Percentiles rank a stretch among this genome's conserved stretches.
Evolutionary conservation across 2,329 filamentous ascomycete genomes (phyloP).

Genomic region (Catunica adiposa): DNA sequence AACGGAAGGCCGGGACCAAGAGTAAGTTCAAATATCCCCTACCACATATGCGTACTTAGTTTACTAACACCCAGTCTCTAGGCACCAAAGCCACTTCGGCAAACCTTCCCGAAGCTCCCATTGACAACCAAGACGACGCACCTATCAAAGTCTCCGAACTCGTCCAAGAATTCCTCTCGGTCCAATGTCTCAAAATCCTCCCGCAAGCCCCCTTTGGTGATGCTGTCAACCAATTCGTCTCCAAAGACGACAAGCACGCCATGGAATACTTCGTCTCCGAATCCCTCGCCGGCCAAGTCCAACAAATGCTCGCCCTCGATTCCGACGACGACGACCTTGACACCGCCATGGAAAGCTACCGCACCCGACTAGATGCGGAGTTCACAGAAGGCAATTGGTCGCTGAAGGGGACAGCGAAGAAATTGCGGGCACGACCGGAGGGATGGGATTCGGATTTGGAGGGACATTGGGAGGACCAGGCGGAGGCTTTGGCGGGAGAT

Average conservation of each 20-base stretch:
- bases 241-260: slow-evolving; percentile 87
- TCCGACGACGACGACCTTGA: slow-evolving; percentile 51
- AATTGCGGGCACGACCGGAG: slow-evolving; percentile 43
- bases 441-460: slow-evolving; percentile 83
- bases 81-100: slow-evolving; percentile 31
- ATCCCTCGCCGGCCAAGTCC: slow-evolving; percentile 52
- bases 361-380: slow-evolving; percentile 50
- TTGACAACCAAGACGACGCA: slow-evolving; percentile 29
- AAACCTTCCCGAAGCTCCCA: slow-evolving; percentile 43
- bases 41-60: not conserved
- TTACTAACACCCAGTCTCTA: slow-evolving; percentile 8
- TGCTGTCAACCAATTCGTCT: slow-evolving; percentile 80
- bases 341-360: slow-evolving; percentile 56
- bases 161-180: slow-evolving; percentile 71
- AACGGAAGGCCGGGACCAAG: slow-evolving; percentile 49
- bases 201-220: slow-evolving; percentile 87
- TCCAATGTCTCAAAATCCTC: slow-evolving; percentile 80
- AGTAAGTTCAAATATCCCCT: slow-evolving; percentile 6
- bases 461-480: slow-evolving; percentile 69
- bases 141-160: slow-evolving; percentile 70
- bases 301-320: slow-evolving; percentile 49
- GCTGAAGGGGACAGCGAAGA: slow-evolving; percentile 24
- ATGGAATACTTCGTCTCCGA: slow-evolving; percentile 69
- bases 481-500: slow-evolving; percentile 40
- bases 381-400: slow-evolving; percentile 48